phyloP scores from a whole-genome alignment of 495 filamentous ascomycete species.

The Viridothelium virens region DNA sequence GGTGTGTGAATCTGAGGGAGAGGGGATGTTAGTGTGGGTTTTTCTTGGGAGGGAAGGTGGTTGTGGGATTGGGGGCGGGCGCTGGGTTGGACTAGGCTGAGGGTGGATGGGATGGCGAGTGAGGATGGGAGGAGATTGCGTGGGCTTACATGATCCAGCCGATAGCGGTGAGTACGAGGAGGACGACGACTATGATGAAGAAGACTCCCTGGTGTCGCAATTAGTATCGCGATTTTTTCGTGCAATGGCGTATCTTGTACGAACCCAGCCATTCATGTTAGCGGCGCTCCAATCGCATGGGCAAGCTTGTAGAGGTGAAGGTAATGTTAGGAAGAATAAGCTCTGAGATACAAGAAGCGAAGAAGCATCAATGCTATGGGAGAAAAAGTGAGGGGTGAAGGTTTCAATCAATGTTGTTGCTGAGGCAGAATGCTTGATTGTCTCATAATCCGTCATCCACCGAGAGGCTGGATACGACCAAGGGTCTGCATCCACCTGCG shows the following conservation, averaged over 20 bases:
- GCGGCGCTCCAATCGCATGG: neutral
- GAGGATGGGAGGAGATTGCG: neutral
- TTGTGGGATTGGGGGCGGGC: neutral
- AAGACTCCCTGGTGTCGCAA: constrained; percentile 28
- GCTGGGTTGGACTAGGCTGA: neutral
- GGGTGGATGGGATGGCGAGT: neutral
- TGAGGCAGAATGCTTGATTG: neutral
- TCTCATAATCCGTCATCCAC: neutral
- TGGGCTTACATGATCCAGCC: constrained; percentile 30
- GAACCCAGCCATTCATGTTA: constrained; percentile 6
- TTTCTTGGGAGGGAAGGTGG: neutral
- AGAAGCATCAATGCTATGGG: neutral
- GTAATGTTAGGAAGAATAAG: neutral
- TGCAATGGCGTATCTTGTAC: neutral
- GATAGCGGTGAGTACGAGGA: constrained; percentile 39
- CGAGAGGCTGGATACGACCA: constrained; percentile 2
- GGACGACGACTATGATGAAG: constrained; percentile 45
- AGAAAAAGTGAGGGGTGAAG: neutral
- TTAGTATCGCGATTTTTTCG: neutral
- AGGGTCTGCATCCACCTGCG: neutral
- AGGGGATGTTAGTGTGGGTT: constrained; percentile 6
- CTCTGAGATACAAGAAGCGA: neutral
- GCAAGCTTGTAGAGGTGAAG: neutral
- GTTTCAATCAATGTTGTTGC: neutral
- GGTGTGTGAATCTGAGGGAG: constrained; percentile 40